Evolutionary conservation across 176 grass and related monocot genomes (phyloP).

Genomic region (Zoysia pacifica): DNA sequence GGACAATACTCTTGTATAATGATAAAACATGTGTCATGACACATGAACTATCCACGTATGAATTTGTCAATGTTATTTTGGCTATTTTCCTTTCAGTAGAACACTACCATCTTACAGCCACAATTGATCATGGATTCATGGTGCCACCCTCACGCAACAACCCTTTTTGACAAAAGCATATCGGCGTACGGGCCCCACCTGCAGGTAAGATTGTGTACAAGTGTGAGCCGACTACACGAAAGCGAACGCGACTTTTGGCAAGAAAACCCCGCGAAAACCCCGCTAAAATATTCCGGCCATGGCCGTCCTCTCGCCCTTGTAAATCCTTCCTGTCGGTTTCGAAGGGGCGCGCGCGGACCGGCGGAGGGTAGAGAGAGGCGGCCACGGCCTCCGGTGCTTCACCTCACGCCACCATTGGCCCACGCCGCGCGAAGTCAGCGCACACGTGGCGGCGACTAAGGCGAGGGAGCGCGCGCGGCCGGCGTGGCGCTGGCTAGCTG

Average conservation of each 20-base stretch:
- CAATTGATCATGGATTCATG: conserved; percentile 18
- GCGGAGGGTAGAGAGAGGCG: neutral
- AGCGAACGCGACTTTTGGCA: conserved; percentile 20
- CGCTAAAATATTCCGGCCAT: neutral
- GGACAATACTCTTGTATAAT: too few species aligned
- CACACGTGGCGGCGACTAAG: conserved; percentile 36
- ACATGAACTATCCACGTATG: too few species aligned
- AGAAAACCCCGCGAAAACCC: conserved; percentile 18
- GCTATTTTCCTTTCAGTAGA: too few species aligned
- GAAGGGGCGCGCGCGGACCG: too few species aligned
- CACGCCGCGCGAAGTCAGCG: conserved; percentile 36
- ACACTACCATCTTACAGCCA: neutral
- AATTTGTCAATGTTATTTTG: too few species aligned
- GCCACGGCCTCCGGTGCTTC: neutral
- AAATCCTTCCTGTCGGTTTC: conserved; percentile 35
- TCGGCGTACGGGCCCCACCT: neutral
- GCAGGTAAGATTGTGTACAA: conserved; percentile 6
- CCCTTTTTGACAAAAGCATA: conserved; percentile 5
- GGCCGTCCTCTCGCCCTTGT: neutral
- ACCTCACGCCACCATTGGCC: conserved; percentile 36
- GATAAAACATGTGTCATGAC: too few species aligned
- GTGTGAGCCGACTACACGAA: neutral
- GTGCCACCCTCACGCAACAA: neutral
- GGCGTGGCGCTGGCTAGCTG: neutral
- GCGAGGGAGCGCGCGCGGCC: neutral